Conservation (phyloP, 2,329 filamentous ascomycete genomes). For the Arthroderma sp. region DNA sequence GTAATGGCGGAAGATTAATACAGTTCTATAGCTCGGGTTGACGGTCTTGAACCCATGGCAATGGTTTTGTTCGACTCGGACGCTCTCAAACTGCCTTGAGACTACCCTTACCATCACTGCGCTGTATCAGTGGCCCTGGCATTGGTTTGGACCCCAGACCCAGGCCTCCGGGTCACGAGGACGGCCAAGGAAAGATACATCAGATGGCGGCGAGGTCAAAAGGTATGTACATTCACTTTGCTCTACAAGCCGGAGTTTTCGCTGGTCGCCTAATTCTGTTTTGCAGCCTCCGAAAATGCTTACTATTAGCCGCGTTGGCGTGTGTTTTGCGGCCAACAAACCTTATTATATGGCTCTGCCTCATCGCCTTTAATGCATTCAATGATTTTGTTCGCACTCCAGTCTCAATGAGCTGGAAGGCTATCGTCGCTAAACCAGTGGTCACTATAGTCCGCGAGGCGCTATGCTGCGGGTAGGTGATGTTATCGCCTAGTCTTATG, state of each 20-base stretch:
- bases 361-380: constrained; percentile 44
- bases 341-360: constrained; percentile 63
- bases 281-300: constrained; percentile 45
- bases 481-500: no score
- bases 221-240: no score
- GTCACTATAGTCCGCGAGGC: constrained; percentile 47
- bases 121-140: constrained; percentile 78
- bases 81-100: constrained; percentile 88
- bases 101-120: constrained; percentile 73
- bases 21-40: constrained; percentile 47
- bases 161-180: no score
- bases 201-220: no score
- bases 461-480: constrained; percentile 42
- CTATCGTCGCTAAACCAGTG: constrained; percentile 17
- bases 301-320: constrained; percentile 65
- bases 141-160: constrained; percentile 28
- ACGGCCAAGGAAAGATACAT: no score
- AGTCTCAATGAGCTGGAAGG: not conserved
- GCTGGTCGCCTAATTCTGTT: no score
- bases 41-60: constrained; percentile 76
- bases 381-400: constrained; percentile 9
- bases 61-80: constrained; percentile 88
- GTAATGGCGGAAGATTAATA: constrained; percentile 7
- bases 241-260: no score
- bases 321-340: constrained; percentile 86